Evolutionary conservation across 768 basidiomycete species (phyloP).

Genomic region (Gymnopilus dilepis): DNA sequence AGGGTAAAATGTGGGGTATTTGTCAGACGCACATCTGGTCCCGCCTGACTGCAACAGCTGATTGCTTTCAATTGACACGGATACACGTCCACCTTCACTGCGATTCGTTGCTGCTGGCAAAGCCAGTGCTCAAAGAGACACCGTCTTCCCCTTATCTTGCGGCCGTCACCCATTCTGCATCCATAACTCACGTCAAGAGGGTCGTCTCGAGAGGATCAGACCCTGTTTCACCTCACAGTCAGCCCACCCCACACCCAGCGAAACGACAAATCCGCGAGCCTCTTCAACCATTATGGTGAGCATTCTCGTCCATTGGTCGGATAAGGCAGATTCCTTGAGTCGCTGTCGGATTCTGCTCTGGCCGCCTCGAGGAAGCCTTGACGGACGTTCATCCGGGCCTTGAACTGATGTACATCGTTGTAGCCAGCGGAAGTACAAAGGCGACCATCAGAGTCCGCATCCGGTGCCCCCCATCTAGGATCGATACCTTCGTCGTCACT

Average conservation of each 20-base stretch:
- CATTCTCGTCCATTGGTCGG: too few relatives aligned
- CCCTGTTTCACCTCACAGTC: constrained; percentile 1
- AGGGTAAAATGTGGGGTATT: constrained; percentile 37
- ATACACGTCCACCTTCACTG: constrained; percentile 11
- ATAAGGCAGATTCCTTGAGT: not conserved
- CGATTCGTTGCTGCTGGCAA: constrained; percentile 24
- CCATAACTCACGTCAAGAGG: not conserved
- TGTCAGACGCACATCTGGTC: constrained; percentile 25
- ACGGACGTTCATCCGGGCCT: not conserved
- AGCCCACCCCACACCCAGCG: not conserved
- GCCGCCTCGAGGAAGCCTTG: not conserved
- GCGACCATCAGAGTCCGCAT: constrained; percentile 33
- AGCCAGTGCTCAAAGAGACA: not conserved
- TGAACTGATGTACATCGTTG: not conserved
- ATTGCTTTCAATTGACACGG: constrained; percentile 2
- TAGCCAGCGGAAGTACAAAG: constrained; percentile 44
- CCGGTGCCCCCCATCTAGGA: constrained; percentile 30
- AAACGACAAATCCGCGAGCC: not conserved
- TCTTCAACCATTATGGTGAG: not conserved
- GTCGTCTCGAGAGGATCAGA: not conserved
- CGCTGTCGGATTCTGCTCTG: not conserved
- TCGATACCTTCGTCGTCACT: constrained; percentile 31
- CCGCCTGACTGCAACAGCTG: constrained; percentile 21
- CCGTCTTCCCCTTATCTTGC: not conserved
- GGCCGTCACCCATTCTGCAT: not conserved